Evolutionary conservation across 148 eudicot species (phyloP).

Genomic region (Rhododendron griersonianum): DNA sequence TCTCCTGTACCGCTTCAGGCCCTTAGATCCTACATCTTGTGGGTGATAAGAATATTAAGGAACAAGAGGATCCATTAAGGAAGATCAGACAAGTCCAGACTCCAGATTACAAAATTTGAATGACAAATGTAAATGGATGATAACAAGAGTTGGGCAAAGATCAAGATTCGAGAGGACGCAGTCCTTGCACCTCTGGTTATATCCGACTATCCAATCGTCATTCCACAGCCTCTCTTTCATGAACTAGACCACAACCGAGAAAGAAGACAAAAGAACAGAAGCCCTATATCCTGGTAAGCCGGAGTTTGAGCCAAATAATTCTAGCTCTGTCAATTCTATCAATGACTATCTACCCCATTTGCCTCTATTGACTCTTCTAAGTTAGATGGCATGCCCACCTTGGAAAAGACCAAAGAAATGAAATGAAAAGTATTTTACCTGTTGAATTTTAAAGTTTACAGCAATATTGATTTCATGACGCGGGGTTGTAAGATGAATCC

Average conservation of each 20-base stretch:
- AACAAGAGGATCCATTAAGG: conserved; percentile 21
- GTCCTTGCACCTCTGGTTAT: conserved; percentile 75
- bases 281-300: background rate
- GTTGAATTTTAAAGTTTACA: background rate
- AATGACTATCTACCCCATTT: background rate
- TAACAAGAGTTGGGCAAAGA: conserved; percentile 45
- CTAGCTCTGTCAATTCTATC: background rate
- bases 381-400: background rate
- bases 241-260: conserved; percentile 23
- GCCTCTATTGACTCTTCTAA: background rate
- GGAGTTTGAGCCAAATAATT: background rate
- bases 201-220: conserved; percentile 73
- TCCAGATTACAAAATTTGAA: background rate
- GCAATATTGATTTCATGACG: background rate
- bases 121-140: conserved; percentile 39
- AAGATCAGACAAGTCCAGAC: conserved; percentile 3
- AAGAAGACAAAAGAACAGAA: conserved; percentile 36
- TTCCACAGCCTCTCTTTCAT: conserved; percentile 54
- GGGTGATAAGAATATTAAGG: conserved; percentile 22
- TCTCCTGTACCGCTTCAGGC: conserved; percentile 18
- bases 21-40: conserved; percentile 18
- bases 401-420: background rate
- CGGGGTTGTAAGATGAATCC: background rate
- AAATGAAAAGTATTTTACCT: background rate
- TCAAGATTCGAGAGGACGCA: conserved; percentile 59